Evolutionary conservation across 2,329 filamentous ascomycete species (phyloP), one percentile per base, ranked within the genome.

Genomic region (Esteya vermicola): DNA sequence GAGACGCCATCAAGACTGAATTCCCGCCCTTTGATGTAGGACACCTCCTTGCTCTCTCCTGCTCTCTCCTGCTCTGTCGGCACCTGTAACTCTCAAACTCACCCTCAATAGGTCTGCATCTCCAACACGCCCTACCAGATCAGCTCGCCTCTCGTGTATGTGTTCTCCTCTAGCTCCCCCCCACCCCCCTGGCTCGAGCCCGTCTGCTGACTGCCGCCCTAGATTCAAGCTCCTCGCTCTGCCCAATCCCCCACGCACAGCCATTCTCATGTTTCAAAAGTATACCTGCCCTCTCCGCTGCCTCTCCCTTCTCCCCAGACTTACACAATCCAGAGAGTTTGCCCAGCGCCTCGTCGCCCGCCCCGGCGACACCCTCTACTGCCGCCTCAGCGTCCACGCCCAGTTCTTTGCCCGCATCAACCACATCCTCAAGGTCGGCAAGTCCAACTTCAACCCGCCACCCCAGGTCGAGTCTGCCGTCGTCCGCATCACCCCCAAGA

Each of bases 391-490:
- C 2, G 89, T 94, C 43, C 96, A 96, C 53, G 85, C 83, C 16
- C 89, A 96, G 56, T 93, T 96, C 70, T 95, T 65, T 57, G 83
- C 68, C 44, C 68, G 66, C 45, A 67, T 70, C 52, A 67, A 65
- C n/a, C 66, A 71, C 57, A 77, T 93, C 50, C 85, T 93, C 79
- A 94, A 94, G 63, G 89, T 96, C 34, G 86, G 88, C 48, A 83
- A 48, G 91, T 93, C 48, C 61, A 96, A 96, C 64, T 98, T 96
- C 71, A 85, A 85, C 46, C 91, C 91, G 0, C 89, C 91, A 1
- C 91, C 91, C 9, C 75, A 85, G 53, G 91, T 98, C 43, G 91
- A 98, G 60, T 85, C 78, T 8, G 88, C 81, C 43, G 88, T 95
- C 7, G 86, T 95, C 36, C 74, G 88, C 44, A 81, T 95, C 49